phyloP scores from a whole-genome alignment of 441 rosid species.

The Bocquillonia castaneifolia region DNA sequence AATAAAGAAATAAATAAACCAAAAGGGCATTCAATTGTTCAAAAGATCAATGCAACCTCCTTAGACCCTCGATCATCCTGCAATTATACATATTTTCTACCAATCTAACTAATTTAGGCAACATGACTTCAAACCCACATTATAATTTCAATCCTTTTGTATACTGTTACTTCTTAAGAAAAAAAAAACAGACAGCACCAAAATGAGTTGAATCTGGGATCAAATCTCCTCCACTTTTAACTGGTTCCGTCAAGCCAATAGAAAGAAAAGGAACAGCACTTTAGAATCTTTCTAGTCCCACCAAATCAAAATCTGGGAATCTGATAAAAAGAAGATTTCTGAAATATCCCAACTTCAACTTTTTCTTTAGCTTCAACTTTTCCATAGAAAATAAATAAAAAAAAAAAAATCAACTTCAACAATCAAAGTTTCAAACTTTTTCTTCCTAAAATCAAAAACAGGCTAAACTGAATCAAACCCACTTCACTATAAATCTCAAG shows the following conservation, averaged over 20 bases:
- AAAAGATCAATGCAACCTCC: neutral
- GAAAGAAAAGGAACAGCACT: neutral
- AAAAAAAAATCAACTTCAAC: neutral
- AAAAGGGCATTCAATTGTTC: neutral
- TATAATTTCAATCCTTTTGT: too few relatives aligned
- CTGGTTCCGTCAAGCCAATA: neutral
- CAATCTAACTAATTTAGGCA: too few relatives aligned
- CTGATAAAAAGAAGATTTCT: neutral
- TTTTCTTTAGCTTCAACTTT: too few relatives aligned
- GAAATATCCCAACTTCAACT: neutral
- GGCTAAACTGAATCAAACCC: neutral
- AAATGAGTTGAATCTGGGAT: neutral
- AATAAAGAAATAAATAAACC: neutral
- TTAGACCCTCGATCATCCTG: neutral
- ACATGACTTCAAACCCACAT: neutral
- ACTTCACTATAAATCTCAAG: neutral
- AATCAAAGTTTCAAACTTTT: conserved; percentile 2
- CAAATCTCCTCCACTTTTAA: neutral
- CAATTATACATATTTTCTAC: neutral
- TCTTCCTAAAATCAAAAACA: neutral
- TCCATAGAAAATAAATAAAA: too few relatives aligned
- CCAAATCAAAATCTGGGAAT: neutral
- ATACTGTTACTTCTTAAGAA: too few relatives aligned
- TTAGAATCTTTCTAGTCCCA: neutral
- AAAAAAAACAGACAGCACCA: too few relatives aligned